Percentiles rank a stretch among this genome's conserved stretches.
Evolutionary conservation across 108 stramenopile species (phyloP).

Genomic region (Cyclostephanos tholiformis): DNA sequence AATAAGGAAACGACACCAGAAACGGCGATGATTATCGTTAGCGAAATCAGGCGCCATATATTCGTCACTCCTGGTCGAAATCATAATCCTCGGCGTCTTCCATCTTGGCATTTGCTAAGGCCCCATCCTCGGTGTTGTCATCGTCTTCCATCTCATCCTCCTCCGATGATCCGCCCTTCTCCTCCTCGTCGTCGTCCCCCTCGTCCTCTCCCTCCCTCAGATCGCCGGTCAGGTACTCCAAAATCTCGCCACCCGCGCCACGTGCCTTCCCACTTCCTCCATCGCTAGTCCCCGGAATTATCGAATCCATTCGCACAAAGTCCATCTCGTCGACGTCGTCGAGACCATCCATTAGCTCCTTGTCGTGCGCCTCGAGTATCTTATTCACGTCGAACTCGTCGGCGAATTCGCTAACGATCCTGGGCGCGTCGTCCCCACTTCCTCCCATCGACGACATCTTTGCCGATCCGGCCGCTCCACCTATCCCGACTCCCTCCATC

Average conservation of each 20-base stretch:
- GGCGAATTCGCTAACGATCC: constrained; percentile 71
- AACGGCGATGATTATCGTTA: constrained; percentile 2
- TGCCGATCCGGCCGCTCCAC: constrained; percentile 11
- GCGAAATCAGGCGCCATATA: constrained; percentile 1
- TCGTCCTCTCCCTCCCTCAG: constrained; percentile 49
- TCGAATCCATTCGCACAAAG: constrained; percentile 73
- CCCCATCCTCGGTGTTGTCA: constrained; percentile 24
- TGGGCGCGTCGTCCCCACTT: constrained; percentile 46
- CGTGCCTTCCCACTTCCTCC: constrained; percentile 15
- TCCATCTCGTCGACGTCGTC: constrained; percentile 90
- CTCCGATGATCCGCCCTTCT: constrained; percentile 27
- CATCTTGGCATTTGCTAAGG: constrained; percentile 44
- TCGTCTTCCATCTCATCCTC: constrained; percentile 64
- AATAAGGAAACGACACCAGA: background rate
- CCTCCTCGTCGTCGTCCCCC: constrained; percentile 44
- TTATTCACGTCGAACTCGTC: constrained; percentile 78
- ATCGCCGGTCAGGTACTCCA: constrained; percentile 51
- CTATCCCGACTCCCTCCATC: too few species aligned
- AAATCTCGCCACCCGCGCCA: constrained; percentile 42
- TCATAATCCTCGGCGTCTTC: constrained; percentile 76
- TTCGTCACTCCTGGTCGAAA: constrained; percentile 56
- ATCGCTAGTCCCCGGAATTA: constrained; percentile 8
- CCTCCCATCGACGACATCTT: constrained; percentile 11
- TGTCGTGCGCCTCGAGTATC: constrained; percentile 59
- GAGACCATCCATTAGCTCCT: constrained; percentile 67